These are phyloP conservation scores for Actinidia chinensis DNA, from an alignment of 179 eudicot genomes.

Conservation along the genomic window DNA sequence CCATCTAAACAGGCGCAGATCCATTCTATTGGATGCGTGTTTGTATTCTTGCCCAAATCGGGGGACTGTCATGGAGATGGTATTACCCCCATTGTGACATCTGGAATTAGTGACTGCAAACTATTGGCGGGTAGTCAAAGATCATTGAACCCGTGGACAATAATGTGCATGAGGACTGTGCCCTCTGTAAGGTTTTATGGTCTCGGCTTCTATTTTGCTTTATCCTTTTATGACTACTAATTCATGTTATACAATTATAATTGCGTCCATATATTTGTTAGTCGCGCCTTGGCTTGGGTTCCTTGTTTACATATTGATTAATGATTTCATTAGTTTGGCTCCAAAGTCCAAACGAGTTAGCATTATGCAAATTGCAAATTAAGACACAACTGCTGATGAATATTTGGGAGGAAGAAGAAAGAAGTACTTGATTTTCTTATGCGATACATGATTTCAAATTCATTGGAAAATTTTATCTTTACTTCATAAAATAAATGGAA, in stretches of 20 bases:
- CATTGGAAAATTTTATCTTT: too few species aligned
- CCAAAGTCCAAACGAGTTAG: too few species aligned
- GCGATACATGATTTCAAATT: too few species aligned
- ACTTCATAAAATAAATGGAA: too few species aligned
- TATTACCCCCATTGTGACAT: conserved; percentile 62
- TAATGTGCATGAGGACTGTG: conserved; percentile 44
- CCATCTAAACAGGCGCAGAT: conserved; percentile 59
- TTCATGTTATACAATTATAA: neutral
- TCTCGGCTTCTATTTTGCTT: neutral
- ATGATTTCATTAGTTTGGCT: neutral
- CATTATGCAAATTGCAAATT: too few species aligned
- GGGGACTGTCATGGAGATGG: conserved; percentile 78
- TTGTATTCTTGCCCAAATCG: conserved; percentile 62
- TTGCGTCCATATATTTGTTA: neutral
- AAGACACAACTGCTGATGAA: too few species aligned
- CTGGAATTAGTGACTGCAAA: conserved; percentile 45
- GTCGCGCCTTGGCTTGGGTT: neutral
- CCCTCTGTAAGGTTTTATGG: conserved; percentile 37
- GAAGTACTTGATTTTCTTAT: too few species aligned
- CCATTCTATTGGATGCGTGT: conserved; percentile 73
- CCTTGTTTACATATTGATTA: too few species aligned
- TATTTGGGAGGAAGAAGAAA: too few species aligned
- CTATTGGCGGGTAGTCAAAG: conserved; percentile 44
- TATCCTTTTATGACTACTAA: too few species aligned
- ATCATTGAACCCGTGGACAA: conserved; percentile 47